Conservation (phyloP, 2,329 filamentous ascomycete species). For the Elsinoe fawcettii region DNA sequence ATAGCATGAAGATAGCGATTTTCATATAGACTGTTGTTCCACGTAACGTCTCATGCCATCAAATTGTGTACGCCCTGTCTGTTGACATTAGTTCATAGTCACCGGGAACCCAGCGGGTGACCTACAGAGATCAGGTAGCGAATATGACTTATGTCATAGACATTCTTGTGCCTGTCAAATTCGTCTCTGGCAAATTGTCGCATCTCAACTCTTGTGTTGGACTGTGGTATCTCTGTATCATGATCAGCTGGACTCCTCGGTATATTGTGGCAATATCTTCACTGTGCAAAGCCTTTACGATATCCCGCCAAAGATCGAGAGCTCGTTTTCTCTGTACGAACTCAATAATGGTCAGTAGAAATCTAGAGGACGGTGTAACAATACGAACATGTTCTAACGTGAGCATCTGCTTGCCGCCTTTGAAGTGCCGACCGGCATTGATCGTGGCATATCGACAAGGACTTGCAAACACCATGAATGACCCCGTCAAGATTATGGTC, state of each 20-base stretch:
- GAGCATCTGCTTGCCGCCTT: slow-evolving; percentile 27
- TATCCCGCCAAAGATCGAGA: slow-evolving; percentile 41
- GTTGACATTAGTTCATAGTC: background rate
- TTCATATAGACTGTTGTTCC: slow-evolving; percentile 27
- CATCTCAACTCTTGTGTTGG: slow-evolving; percentile 37
- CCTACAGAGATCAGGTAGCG: slow-evolving; percentile 41
- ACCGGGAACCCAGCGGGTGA: background rate
- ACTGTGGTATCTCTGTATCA: slow-evolving; percentile 29
- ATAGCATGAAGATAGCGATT: background rate
- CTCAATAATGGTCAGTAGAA: slow-evolving; percentile 23
- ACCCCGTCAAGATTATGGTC: background rate
- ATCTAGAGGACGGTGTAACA: background rate
- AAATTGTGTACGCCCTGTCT: slow-evolving; percentile 45
- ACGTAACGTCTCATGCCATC: slow-evolving; percentile 41
- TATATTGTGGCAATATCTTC: slow-evolving; percentile 12
- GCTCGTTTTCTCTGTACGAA: slow-evolving; percentile 44
- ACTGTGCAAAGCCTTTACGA: slow-evolving; percentile 37
- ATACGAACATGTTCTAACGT: slow-evolving; percentile 30
- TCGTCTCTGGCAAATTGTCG: slow-evolving; percentile 41
- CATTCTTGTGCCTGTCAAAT: slow-evolving; percentile 40
- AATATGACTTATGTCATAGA: slow-evolving; percentile 42
- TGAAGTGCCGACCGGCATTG: slow-evolving; percentile 25
- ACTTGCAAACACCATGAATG: background rate
- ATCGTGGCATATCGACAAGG: slow-evolving; percentile 26
- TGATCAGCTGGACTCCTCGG: background rate